Evolutionary conservation across 192 early-diverging fungal genomes (phyloP).

Genomic region (Coemansia erecta): DNA sequence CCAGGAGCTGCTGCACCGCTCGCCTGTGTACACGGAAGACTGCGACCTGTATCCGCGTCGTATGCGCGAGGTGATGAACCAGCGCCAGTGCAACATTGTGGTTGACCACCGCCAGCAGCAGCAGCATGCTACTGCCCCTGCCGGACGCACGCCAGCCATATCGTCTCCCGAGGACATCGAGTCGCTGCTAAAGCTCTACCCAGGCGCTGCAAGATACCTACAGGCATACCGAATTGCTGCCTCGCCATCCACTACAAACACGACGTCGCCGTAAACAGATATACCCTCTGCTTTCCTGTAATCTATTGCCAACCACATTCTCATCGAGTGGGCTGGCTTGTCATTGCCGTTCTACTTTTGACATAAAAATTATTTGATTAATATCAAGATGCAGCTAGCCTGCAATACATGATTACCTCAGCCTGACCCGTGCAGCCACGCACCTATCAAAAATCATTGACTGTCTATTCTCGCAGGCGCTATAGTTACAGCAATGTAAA

Average conservation of each 20-base stretch:
- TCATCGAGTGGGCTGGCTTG: too few relatives aligned
- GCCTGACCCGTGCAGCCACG: too few relatives aligned
- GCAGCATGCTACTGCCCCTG: not conserved
- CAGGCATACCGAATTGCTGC: constrained; percentile 5
- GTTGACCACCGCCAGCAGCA: not conserved
- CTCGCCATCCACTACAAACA: not conserved
- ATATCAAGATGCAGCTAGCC: too few relatives aligned
- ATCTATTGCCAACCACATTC: too few relatives aligned
- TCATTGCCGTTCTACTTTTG: too few relatives aligned
- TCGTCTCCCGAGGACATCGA: constrained; percentile 12
- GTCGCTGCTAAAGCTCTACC: constrained; percentile 25
- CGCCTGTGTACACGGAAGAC: constrained; percentile 36
- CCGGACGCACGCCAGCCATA: not conserved
- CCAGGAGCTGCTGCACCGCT: constrained; percentile 23
- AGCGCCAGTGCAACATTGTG: constrained; percentile 10
- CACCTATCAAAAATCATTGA: too few relatives aligned
- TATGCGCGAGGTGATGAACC: constrained; percentile 47
- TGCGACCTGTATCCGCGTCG: constrained; percentile 49
- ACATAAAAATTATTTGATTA: too few relatives aligned
- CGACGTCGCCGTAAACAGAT: not conserved
- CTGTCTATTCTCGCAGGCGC: too few relatives aligned
- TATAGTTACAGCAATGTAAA: too few relatives aligned
- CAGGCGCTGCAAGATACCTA: constrained; percentile 21
- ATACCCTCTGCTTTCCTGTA: too few relatives aligned
- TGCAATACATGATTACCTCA: too few relatives aligned